A percentile compares a stretch with the other conserved stretches of the same genome.
Conservation (phyloP, 2,329 filamentous ascomycete genomes). For the Colletotrichum melonis region DNA sequence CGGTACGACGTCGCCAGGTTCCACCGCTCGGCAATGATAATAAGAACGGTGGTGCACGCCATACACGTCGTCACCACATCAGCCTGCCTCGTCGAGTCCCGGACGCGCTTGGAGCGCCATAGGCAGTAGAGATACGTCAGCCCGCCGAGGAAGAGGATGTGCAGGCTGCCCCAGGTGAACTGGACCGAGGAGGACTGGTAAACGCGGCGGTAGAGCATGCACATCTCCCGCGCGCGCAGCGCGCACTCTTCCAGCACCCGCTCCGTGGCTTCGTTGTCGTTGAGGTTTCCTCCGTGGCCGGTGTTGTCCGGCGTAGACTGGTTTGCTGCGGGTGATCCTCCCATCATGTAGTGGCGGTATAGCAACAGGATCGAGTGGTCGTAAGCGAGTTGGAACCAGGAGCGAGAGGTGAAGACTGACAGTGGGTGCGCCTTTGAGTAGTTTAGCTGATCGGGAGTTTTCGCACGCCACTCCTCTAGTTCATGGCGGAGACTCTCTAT, state of each 20-base stretch:
- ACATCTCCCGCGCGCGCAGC: conserved; percentile 43
- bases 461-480: conserved; percentile 41
- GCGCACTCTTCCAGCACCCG: conserved; percentile 28
- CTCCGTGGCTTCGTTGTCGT: conserved; percentile 25
- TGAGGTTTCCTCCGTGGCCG: background rate
- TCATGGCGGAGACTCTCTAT: conserved; percentile 1
- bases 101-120: conserved; percentile 9
- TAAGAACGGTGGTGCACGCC: conserved; percentile 47
- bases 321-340: background rate
- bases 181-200: conserved; percentile 41
- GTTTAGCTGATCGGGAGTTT: conserved; percentile 38
- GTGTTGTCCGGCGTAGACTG: background rate
- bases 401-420: conserved; percentile 48
- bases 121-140: conserved; percentile 46
- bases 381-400: conserved; percentile 53
- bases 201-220: conserved; percentile 46
- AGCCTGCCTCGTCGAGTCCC: conserved; percentile 6
- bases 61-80: conserved; percentile 46
- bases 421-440: conserved; percentile 32
- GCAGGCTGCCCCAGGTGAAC: conserved; percentile 47
- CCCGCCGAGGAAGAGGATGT: conserved; percentile 48
- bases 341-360: conserved; percentile 45
- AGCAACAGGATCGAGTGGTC: conserved; percentile 51
- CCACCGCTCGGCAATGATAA: conserved; percentile 50
- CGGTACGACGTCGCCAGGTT: conserved; percentile 45